A percentile compares a stretch with the other conserved stretches of the same genome.
These are phyloP conservation scores for Ceratobasidium theobromae DNA, from an alignment of 1,284 basidiomycete genomes.

Conservation along the genomic window DNA sequence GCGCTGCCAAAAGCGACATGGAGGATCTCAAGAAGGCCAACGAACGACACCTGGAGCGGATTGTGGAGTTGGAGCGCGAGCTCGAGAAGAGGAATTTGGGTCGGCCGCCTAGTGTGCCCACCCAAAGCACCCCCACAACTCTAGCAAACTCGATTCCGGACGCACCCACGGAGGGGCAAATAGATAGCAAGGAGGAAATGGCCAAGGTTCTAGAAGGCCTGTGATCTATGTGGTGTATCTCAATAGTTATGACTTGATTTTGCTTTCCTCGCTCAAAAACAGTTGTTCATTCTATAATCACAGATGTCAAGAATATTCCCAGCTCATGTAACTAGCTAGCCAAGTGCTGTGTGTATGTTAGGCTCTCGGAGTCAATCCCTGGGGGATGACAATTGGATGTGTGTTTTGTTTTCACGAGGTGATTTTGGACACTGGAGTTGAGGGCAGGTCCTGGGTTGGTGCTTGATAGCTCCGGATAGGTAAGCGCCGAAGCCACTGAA, in stretches of 20 bases:
- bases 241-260: neutral
- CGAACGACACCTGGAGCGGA: slow-evolving; percentile 20
- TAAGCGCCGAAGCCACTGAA: slow-evolving; percentile 25
- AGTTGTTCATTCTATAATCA: neutral
- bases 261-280: neutral
- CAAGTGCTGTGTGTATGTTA: neutral
- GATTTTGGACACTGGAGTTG: neutral
- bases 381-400: neutral
- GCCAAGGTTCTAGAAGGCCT: neutral
- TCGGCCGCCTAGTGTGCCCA: neutral
- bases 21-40: slow-evolving; percentile 25
- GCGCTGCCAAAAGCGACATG: slow-evolving; percentile 9
- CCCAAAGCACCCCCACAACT: neutral
- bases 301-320: too few species aligned
- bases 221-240: too few species aligned
- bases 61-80: slow-evolving; percentile 22
- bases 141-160: neutral
- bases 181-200: slow-evolving; percentile 16
- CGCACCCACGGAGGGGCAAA: neutral
- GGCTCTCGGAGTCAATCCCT: neutral
- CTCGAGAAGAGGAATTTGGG: slow-evolving; percentile 4
- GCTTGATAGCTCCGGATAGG: neutral
- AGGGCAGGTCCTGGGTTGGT: neutral
- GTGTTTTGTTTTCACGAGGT: neutral
- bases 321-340: neutral